Base-by-base conservation (phyloP, 2,329 filamentous ascomycete genomes). In the Aspergillus brasiliensis region DNA sequence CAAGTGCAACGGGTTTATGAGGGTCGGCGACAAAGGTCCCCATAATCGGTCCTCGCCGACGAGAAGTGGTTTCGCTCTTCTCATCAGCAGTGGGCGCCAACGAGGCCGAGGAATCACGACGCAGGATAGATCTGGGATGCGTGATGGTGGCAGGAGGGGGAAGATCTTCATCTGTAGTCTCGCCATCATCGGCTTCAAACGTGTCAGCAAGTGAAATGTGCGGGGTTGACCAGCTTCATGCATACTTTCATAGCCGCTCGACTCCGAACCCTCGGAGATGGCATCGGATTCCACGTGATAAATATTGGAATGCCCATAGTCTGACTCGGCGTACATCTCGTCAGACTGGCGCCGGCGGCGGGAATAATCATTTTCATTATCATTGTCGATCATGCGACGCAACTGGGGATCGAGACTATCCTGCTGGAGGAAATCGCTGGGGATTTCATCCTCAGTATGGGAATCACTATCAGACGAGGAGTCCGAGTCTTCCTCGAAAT, bases 401-500 rank as follows among this genome's bases (percentile, higher is more conserved):
- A 94, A 87, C 54, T 83, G 83, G 5, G 89, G 88, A 67, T 92
- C 90, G 5, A 94, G 81, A 15, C 85, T 83, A 70, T 86, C 89
- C 75, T 92, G 89, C 52, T 90, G 86, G 58, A 93, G 82, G 73
- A 94, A 94, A 60, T 94, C 87, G 71, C 92, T 87, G 1, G 90
- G 89, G 62, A 91, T 91, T 64, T 92, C 85, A 63, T 86, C 85
- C 61, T 85, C 75, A 0, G 73, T 75, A 57, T 75, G 73, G 1
- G 75, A 76, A 38, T 75, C 72, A 62, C 84, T 89, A 66, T 91
- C 88, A 58, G 88, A 77, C 13, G 75, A 85, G 53, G 88, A 87
- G 56, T 86, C 87, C 2, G 84, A 85, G 61, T 88, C 84, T 56
- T 77, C 73, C 65, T 82, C 79, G 69, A 95, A 95, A 68, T 89